Base-by-base conservation (phyloP, 169 alveolate species). In the Cyclospora cayetanensis region DNA sequence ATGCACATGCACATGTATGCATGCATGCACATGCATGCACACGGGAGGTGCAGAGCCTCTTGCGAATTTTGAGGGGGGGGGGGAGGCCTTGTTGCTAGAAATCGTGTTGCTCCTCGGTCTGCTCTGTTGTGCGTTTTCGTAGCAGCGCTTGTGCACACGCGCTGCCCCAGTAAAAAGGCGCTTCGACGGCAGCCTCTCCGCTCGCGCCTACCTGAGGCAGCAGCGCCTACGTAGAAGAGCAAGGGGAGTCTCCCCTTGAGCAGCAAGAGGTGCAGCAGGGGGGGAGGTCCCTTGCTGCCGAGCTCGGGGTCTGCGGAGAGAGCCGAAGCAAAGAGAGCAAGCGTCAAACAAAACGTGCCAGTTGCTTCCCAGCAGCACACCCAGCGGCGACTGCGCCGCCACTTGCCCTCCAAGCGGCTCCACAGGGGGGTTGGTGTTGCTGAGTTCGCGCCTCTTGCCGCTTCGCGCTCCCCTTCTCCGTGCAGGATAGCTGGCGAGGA, bases 191-290 rank as follows among this genome's bases (percentile, higher is more conserved):
- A n/a, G n/a, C n/a, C n/a, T n/a, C n/a, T n/a, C n/a, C n/a, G n/a
- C n/a, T n/a, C n/a, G n/a, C n/a, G n/a, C n/a, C n/a, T n/a, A n/a
- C 76, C 76, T 65, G 39, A 12, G 31, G 76, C 76, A 65, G 76
- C 76, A 65, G 76, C 76, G 2, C 43, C 41, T 4, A 65, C 43
- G 37, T 65, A 65, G 35, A 65, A 41, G 5, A 65, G 76, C 35
- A 65, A 27, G 11, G 76, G 76, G 20, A 65, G 76, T 3, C 76
- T 31, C 15, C 83, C 83, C 25, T 70, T 25, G n/a, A 70, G 53
- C n/a, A n/a, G 25, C 27, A 70, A 27, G 29, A 35, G 55, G 31
- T 70, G 25, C 83, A 35, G 22, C 46, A 34, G 29, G 22, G 2
- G 12, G 12, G 63, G 2, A 50, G 22, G 12, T 50, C 22, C 63